Base-by-base conservation (phyloP, 148 eudicot genomes). In the Rhododendron mucronatum region DNA sequence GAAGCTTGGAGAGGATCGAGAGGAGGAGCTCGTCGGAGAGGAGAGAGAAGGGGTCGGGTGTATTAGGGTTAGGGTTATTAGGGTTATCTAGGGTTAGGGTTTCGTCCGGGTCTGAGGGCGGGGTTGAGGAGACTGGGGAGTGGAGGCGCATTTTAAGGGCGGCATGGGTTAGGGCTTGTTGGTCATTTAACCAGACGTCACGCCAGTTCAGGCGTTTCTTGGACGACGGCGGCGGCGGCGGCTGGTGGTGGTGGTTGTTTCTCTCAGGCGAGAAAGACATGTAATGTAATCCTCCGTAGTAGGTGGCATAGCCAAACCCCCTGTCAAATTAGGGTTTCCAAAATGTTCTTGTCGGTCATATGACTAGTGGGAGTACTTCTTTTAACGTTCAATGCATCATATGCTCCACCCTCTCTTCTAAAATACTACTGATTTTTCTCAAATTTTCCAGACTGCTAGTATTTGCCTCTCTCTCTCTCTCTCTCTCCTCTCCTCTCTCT, bases 1-100 rank as follows among this genome's bases (percentile, higher is more conserved):
- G 91, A 14, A 97, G 85, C 82, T 92, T 93, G 10, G 93, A 89
- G 44, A 97, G 83, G 18, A 97, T 90, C 26, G 67, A 79, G 41
- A 86, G 74, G 23, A 97, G 82, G 44, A 92, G 84, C 85, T 94
- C 89, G 83, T 95, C 98, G 0, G 96, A 90, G 1, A 95, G 84
- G 47, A 91, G 59, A 30, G 90, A 81, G 74, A 83, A 87, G 23
- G 15, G 87, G 85, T 91, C 91, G 10, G 85, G 83, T 7, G 53
- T 65, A 0, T 67, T 26, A 11, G 16, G 74, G 35, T 1, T 26
- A 11, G 35, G 74, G 35, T 3, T 67, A 2, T 11, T 7, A 1
- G 73, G 73, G 73, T 67, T 1, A 20, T 83, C 88, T 80, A 61
- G 80, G 85, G 89, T 15, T 87, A 88, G 88, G 83, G 91, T 50